Base-by-base conservation (phyloP, 139 green algal species). In the Desmodesmus armatus region DNA sequence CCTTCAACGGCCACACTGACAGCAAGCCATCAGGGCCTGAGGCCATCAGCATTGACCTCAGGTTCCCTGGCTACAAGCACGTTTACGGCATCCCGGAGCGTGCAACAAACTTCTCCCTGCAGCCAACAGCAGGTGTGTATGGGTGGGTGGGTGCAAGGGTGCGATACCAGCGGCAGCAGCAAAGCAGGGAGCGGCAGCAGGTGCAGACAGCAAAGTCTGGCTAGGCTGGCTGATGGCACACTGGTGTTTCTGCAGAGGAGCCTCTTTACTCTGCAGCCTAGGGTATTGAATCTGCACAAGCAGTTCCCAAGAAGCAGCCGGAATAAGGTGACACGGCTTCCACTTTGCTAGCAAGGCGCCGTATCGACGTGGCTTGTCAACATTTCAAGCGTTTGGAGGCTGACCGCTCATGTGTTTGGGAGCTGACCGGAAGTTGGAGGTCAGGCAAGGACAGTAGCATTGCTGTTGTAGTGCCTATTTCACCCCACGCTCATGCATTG, bases 51-150 rank as follows among this genome's bases (percentile, higher is more conserved):
- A 92, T 99, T 27, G 98, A 99, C 87, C 81, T 99, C 2, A 77
- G 77, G 3, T 99, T 99, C 81, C 92, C 92, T 27, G 91, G 88
- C 5, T 85, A 90, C 19, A 31, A 91, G 23, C 93, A 99, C 77
- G 92, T 99, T 49, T 99, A 98, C 87, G 98, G 98, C 74, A 92
- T 99, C 6, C 98, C 98, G 1, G 96, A 99, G 91, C 95, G 91
- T 41, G 96, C 98, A 31, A 96, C 93, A 5, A 82, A 74, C 53
- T 77, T 96, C 33, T 91, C 92, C 0, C 88, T 98, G n/a, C 82
- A 91, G 65, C 82, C 94, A 66, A 98, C 96, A 47, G 55, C 71
- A 53, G 82, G 71, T 58, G 43, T 13, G 29, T 44, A 53, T 41
- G 6, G 5, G 25, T 6, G 5, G 33, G 35, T 23, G 43, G 19